Base-by-base conservation (phyloP, 208 protist species). In the Crithidia thermophila region DNA sequence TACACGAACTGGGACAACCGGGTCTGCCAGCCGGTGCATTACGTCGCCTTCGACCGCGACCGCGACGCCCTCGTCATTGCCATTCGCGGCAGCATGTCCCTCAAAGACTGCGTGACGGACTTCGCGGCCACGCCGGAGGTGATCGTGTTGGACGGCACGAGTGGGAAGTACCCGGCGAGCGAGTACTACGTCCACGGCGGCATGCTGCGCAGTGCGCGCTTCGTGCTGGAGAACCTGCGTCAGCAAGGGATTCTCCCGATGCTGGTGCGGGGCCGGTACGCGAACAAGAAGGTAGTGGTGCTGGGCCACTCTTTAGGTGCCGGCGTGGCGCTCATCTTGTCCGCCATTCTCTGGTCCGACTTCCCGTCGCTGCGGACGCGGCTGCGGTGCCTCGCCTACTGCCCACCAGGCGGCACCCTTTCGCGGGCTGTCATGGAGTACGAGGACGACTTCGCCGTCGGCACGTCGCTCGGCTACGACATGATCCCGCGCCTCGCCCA, bases 231-330 rank as follows among this genome's bases (percentile, higher is more conserved):
- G 0, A 72, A 76, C 11, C 50, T 97, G 27, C 71, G 77, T 36
- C 59, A 87, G 33, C 72, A 81, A 28, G 92, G 92, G 30, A 66
- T 95, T 27, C 45, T 95, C n/a, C 43, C 80, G 25, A 8, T 43
- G 56, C 58, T 97, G 42, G 6, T 83, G 25, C 16, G 43, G 13
- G 85, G 85, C 18, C 57, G 76, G 14, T 83, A 83, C 33, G 66
- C 51, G 6, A 46, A 55, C 9, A 71, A 79, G 18, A 78, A 67
- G 39, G 34, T 97, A 6, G 77, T 94, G 23, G 57, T 97, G 2
- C 49, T 97, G 2, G 92, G 92, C 21, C 92, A 97, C 75, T 97
- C 92, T 2, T 83, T 97, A 31, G 92, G 92, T 27, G 92, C 85
- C 14, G 92, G 89, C 8, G 85, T 93, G 18, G 83, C 85, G 3